phyloP scores from a whole-genome alignment of 1,139 yeast species.

The Meyerozyma elateridarum region DNA sequence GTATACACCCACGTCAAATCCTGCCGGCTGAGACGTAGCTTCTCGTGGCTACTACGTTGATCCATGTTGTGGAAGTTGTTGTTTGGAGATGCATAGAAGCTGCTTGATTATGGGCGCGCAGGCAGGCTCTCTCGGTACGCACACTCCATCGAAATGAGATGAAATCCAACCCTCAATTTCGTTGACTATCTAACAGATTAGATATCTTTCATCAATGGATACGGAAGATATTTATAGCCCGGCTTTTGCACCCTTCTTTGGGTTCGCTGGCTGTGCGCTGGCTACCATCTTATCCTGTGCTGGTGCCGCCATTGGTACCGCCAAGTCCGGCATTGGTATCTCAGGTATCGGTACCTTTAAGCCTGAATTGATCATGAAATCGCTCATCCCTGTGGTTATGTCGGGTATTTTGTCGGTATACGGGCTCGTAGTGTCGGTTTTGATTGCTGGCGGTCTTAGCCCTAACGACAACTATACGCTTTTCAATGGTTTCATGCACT shows the following conservation, averaged over 20 bases:
- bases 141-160: too few relatives aligned
- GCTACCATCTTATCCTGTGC: slow-evolving; percentile 88
- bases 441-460: slow-evolving; percentile 87
- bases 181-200: too few relatives aligned
- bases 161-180: too few relatives aligned
- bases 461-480: slow-evolving; percentile 76
- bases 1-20: slow-evolving; percentile 48
- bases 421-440: slow-evolving; percentile 92
- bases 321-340: slow-evolving; percentile 97
- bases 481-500: slow-evolving; percentile 94
- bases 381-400: slow-evolving; percentile 93
- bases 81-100: too few relatives aligned
- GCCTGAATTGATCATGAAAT: slow-evolving; percentile 79
- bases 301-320: slow-evolving; percentile 98
- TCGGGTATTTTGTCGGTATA: slow-evolving; percentile 96
- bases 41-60: slow-evolving; percentile 18
- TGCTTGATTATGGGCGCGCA: too few relatives aligned
- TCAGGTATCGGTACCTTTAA: slow-evolving; percentile 83
- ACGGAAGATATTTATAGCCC: slow-evolving; percentile 62
- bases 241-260: slow-evolving; percentile 89
- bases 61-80: slow-evolving; percentile 1
- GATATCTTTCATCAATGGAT: background rate
- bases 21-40: slow-evolving; percentile 43
- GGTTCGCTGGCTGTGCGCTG: slow-evolving; percentile 91
- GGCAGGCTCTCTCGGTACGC: background rate